Evolutionary conservation across 2,329 filamentous ascomycete species (phyloP), one percentile per base, ranked within the genome.

Genomic region (Hysterium pulicare): DNA sequence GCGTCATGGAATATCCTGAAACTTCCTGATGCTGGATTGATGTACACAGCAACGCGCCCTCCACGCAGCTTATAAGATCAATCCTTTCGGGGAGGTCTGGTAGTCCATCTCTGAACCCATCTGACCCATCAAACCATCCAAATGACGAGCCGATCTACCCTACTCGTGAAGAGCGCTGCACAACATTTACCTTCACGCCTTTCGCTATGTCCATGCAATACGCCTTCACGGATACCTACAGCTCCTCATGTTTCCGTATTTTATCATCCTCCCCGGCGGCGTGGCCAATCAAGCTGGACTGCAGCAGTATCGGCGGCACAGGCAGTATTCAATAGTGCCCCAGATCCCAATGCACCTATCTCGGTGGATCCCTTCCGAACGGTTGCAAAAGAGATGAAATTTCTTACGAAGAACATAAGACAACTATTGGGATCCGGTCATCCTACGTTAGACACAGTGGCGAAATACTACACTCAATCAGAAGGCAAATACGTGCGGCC

Each of bases 401-500:
- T 90, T 58, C 72, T 97, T 60, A 95, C 87, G 9, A 90, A 90
- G 41, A 95, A 97, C 59, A 95, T 97, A 68, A 80, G 88, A 47
- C 87, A 94, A 62, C 76, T 97, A n/a, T 74, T 97, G 13, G 91
- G 91, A 5, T 96, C 90, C 0, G 91, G 91, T 5, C 91, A 98
- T 63, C 93, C 93, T 0, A 90, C 90, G 34, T 79, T 98, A 46
- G 93, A 97, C 63, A 90, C 88, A 32, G 91, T 90, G 21, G 90
- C 93, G 40, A 98, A 98, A 71, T 98, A 98, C 75, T 98, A 98
- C 68, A 95, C 93, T 17, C 87, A 91, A 59, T 87, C 87, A 46
- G 90, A 97, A 74, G 93, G 93, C 49, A 98, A 98, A 73, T 93
- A 97, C 69, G 84, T 98, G 55, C 84, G 93, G 53, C 93, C 93